These are phyloP conservation scores for Setaria italica DNA, from an alignment of 202 grass and related monocot species.

Conservation along the genomic window DNA sequence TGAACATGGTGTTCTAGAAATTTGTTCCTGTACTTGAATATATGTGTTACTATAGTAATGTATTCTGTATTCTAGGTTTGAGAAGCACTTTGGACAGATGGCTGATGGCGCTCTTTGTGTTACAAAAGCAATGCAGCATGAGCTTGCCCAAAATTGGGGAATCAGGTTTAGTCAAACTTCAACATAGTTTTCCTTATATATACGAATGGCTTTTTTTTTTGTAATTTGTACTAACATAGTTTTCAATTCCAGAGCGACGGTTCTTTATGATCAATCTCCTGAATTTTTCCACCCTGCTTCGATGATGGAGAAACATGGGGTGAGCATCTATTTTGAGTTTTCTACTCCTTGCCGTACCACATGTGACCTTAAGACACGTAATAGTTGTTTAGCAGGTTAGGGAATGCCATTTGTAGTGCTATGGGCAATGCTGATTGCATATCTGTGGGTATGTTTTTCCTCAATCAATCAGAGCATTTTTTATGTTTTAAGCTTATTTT, in stretches of 20 bases:
- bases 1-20: conserved; percentile 12
- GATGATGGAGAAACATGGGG: conserved; percentile 79
- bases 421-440: conserved; percentile 78
- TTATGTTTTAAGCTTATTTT: conserved; percentile 37
- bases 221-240: conserved; percentile 30
- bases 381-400: conserved; percentile 91
- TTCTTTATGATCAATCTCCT: conserved; percentile 98
- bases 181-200: conserved; percentile 3
- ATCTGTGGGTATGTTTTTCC: conserved; percentile 69
- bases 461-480: conserved; percentile 35
- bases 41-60: conserved; percentile 36
- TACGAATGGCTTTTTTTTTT: neutral
- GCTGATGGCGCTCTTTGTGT: conserved; percentile 88
- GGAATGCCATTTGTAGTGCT: conserved; percentile 63
- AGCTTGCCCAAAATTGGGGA: conserved; percentile 97
- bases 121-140: conserved; percentile 96
- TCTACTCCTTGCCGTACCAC: conserved; percentile 16
- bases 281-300: conserved; percentile 94
- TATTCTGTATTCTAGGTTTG: conserved; percentile 70
- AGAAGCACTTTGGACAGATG: conserved; percentile 85
- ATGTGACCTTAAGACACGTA: conserved; percentile 46
- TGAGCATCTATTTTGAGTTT: conserved; percentile 47
- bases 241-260: conserved; percentile 67
- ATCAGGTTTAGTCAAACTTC: conserved; percentile 67
- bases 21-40: conserved; percentile 9